A percentile compares a stretch with the other conserved stretches of the same genome.
These are phyloP conservation scores for Bruguiera sexangula DNA, from an alignment of 345 rosid species.

Conservation along the genomic window DNA sequence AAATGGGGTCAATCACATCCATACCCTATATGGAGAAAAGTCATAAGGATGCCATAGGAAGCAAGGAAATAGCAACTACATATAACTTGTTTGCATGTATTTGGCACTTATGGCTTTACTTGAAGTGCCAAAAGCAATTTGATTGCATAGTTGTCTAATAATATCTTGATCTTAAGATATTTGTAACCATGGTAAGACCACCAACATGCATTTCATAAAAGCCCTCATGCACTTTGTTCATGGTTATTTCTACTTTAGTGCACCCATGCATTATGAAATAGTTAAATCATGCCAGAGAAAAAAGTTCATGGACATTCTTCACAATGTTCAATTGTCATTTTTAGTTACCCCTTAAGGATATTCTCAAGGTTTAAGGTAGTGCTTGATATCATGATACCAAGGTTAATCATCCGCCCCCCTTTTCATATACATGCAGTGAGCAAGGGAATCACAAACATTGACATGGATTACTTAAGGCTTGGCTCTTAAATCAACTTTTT, in stretches of 20 bases:
- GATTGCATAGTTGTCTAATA: background rate
- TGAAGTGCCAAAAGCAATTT: background rate
- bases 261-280: background rate
- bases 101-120: conserved; percentile 3
- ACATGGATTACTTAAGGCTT: background rate
- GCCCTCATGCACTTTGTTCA: background rate
- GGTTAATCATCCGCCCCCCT: background rate
- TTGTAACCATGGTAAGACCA: too few relatives aligned
- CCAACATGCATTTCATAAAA: rapidly evolving
- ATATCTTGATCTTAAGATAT: background rate
- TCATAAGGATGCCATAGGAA: too few relatives aligned
- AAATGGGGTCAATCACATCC: background rate
- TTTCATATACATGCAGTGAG: background rate
- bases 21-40: background rate
- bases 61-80: rapidly evolving
- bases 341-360: background rate
- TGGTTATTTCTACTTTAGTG: background rate
- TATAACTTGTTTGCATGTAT: background rate
- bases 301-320: background rate
- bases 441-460: rapidly evolving
- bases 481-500: background rate
- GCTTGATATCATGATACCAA: background rate
- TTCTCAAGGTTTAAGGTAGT: background rate
- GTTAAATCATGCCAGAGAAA: background rate
- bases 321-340: background rate